Conservation (phyloP, 2,329 filamentous ascomycete species). For the Cryphonectria carpinicola region DNA sequence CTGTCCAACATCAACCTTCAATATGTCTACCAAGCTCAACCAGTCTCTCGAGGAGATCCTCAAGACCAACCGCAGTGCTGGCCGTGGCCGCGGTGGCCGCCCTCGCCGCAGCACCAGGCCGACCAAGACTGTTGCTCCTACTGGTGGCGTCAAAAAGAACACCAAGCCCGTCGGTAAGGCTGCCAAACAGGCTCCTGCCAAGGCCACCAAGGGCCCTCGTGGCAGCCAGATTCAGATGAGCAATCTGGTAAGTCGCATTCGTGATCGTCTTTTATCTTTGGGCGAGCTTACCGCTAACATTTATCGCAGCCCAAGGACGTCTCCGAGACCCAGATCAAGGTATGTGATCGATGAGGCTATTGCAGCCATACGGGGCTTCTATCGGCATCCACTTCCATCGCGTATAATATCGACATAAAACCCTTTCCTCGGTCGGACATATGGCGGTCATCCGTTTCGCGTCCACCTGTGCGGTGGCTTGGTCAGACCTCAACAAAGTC, state of each 20-base stretch:
- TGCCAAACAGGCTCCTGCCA: conserved; percentile 66
- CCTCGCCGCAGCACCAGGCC: conserved; percentile 48
- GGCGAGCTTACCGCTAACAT: conserved; percentile 49
- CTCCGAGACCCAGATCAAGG: conserved; percentile 97
- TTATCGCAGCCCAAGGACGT: conserved; percentile 83
- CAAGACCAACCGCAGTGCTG: conserved; percentile 70
- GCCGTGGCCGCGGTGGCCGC: conserved; percentile 56
- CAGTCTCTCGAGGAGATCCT: conserved; percentile 98
- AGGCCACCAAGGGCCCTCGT: conserved; percentile 62
- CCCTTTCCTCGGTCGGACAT: conserved; percentile 33
- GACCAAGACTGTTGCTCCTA: conserved; percentile 62
- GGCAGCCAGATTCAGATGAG: conserved; percentile 98
- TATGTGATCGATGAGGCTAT: conserved; percentile 93
- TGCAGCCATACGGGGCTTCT: conserved; percentile 68
- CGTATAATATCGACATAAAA: conserved; percentile 35
- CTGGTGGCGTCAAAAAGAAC: conserved; percentile 85
- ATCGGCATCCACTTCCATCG: conserved; percentile 59
- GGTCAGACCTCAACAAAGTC: conserved; percentile 36
- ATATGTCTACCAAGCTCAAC: conserved; percentile 93
- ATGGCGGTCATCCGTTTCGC: conserved; percentile 30
- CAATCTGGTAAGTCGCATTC: conserved; percentile 77
- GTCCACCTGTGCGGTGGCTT: conserved; percentile 25
- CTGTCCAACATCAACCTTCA: conserved; percentile 31
- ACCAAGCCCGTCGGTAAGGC: conserved; percentile 63
- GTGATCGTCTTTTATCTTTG: conserved; percentile 11